phyloP scores from a whole-genome alignment of 768 basidiomycete species.

The Crassisporium funariophilum region DNA sequence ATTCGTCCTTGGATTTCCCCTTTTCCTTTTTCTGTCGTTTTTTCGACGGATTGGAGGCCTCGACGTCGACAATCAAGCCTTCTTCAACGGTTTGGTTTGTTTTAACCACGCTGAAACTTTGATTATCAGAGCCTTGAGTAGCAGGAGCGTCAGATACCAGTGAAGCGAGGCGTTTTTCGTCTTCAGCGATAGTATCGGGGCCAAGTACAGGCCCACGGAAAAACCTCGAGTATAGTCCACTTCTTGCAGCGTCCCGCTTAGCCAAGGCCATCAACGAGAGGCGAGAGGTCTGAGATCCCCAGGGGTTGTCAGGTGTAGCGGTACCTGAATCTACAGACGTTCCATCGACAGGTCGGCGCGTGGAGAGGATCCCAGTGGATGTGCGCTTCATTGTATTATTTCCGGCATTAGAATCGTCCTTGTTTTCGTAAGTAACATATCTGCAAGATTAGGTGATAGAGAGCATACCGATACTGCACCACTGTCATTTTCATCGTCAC shows the following conservation, averaged over 20 bases:
- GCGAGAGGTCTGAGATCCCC: conserved; percentile 29
- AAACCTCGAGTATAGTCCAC: conserved; percentile 77
- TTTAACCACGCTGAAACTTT: conserved; percentile 17
- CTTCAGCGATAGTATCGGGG: conserved; percentile 37
- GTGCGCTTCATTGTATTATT: conserved; percentile 54
- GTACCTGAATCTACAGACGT: conserved; percentile 49
- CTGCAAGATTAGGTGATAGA: neutral
- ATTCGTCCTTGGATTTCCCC: neutral
- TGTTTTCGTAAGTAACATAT: too few species aligned
- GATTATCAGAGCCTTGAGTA: conserved; percentile 11
- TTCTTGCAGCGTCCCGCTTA: conserved; percentile 77
- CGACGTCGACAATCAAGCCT: conserved; percentile 15
- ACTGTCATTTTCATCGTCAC: conserved; percentile 51
- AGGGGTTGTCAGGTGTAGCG: conserved; percentile 37
- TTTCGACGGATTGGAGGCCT: conserved; percentile 17
- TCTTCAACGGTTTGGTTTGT: conserved; percentile 16
- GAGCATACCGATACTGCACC: conserved; percentile 20
- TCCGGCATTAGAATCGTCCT: too few species aligned
- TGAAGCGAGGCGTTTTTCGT: conserved; percentile 15
- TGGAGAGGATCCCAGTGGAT: conserved; percentile 74
- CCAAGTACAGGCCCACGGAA: conserved; percentile 75
- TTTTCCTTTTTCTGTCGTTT: neutral
- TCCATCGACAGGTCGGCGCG: conserved; percentile 58
- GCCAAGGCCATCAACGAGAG: conserved; percentile 61
- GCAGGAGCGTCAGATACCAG: conserved; percentile 16